Conservation (phyloP, 169 alveolate species). For the Cryptosporidium ubiquitum region DNA sequence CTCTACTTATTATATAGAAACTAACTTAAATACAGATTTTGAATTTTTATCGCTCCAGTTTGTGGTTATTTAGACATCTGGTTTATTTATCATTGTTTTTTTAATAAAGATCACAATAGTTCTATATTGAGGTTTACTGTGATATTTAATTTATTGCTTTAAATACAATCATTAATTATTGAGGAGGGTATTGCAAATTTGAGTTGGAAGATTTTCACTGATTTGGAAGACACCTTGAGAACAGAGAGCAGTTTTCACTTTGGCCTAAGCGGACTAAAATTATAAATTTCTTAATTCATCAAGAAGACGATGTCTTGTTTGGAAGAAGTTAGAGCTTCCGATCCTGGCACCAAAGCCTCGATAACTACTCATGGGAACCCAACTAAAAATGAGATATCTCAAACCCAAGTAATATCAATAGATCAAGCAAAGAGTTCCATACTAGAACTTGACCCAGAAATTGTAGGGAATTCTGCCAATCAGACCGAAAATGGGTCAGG, state of each 20-base stretch:
- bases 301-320: neutral
- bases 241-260: neutral
- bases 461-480: constrained; percentile 1
- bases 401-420: neutral
- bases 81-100: constrained; percentile 24
- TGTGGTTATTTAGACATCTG: constrained; percentile 30
- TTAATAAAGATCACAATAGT: neutral
- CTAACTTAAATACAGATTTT: neutral
- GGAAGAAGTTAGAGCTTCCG: neutral
- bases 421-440: neutral
- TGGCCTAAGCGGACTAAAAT: neutral
- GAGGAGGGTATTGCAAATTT: neutral
- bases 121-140: neutral
- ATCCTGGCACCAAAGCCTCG: neutral
- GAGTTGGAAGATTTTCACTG: neutral
- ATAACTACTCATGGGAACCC: neutral
- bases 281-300: neutral
- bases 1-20: neutral
- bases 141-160: constrained; percentile 7
- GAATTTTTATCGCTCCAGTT: constrained; percentile 37
- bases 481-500: constrained; percentile 35
- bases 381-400: neutral
- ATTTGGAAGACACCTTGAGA: neutral
- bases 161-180: neutral
- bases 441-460: constrained; percentile 38